Percentiles rank a stretch among this genome's conserved stretches.
Evolutionary conservation across 2,329 filamentous ascomycete genomes (phyloP).

Genomic region (Albifimbria verrucaria): DNA sequence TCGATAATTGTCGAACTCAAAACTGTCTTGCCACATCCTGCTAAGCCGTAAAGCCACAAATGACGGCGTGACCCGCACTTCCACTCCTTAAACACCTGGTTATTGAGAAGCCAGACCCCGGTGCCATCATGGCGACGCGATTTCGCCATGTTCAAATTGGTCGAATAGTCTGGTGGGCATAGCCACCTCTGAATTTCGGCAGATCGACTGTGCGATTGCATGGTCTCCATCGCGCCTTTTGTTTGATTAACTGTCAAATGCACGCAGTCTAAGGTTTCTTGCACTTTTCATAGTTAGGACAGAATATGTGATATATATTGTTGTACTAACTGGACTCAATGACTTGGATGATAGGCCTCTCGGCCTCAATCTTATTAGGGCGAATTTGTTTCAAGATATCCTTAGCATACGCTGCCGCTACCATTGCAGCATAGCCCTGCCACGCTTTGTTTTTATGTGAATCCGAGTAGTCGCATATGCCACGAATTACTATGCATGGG

Average conservation of each 20-base stretch:
- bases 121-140: conserved; percentile 7
- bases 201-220: background rate
- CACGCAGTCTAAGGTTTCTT: background rate
- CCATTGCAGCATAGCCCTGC: conserved; percentile 26
- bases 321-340: conserved; percentile 4
- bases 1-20: conserved; percentile 12
- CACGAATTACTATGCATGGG: conserved; percentile 28
- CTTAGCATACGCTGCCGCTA: conserved; percentile 25
- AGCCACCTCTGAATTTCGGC: conserved; percentile 12
- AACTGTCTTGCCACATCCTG: conserved; percentile 17
- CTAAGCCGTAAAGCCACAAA: conserved; percentile 14
- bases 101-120: conserved; percentile 12
- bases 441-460: conserved; percentile 27
- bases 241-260: background rate
- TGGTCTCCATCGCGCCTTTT: background rate
- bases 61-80: conserved; percentile 8
- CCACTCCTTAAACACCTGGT: conserved; percentile 11
- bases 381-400: conserved; percentile 15
- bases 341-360: conserved; percentile 8
- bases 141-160: conserved; percentile 8
- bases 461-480: conserved; percentile 34
- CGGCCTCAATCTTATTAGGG: conserved; percentile 8
- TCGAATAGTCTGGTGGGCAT: conserved; percentile 6
- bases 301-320: background rate
- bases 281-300: background rate